Conservation (phyloP, 2,329 filamentous ascomycete species). For the Polytolypa hystricis region DNA sequence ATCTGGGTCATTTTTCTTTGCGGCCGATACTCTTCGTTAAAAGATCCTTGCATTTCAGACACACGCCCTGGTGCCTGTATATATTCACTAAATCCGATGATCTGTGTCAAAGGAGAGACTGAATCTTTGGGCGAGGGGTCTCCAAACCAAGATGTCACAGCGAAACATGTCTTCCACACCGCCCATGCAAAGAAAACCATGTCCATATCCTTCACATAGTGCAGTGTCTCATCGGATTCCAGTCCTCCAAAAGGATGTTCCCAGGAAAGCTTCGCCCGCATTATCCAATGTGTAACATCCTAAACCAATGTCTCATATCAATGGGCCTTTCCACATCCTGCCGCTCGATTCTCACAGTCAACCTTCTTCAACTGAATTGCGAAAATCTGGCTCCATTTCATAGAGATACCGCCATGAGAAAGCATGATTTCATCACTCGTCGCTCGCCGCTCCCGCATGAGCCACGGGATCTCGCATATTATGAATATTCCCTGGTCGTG, state of each 20-base stretch:
- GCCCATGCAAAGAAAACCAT: slow-evolving; percentile 7
- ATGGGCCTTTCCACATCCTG: slow-evolving; percentile 1
- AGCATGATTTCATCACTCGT: slow-evolving; percentile 3
- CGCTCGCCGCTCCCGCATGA: slow-evolving; percentile 1
- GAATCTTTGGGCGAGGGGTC: slow-evolving; percentile 7
- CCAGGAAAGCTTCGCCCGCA: slow-evolving; percentile 8
- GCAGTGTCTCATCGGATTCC: slow-evolving; percentile 5
- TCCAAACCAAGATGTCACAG: slow-evolving; percentile 1
- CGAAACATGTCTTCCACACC: slow-evolving; percentile 5
- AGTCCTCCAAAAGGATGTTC: slow-evolving; percentile 8
- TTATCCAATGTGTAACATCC: slow-evolving; percentile 6
- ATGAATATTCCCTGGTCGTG: neutral
- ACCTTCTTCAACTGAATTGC: slow-evolving; percentile 2
- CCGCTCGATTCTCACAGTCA: slow-evolving; percentile 1
- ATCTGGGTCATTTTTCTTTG: slow-evolving; percentile 6
- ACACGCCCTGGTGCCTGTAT: slow-evolving; percentile 4
- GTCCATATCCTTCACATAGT: slow-evolving; percentile 8
- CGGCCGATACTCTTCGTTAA: slow-evolving; percentile 6
- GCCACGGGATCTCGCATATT: slow-evolving; percentile 2
- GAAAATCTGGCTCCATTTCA: slow-evolving; percentile 6
- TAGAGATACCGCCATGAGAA: slow-evolving; percentile 5
- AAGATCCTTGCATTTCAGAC: slow-evolving; percentile 4
- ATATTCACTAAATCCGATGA: slow-evolving; percentile 4
- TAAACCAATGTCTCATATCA: slow-evolving; percentile 6
- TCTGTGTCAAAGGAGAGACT: slow-evolving; percentile 4